A percentile compares a stretch with the other conserved stretches of the same genome.
Conservation (phyloP, 331 rosid genomes). For the Rhamnella rubrinervis region DNA sequence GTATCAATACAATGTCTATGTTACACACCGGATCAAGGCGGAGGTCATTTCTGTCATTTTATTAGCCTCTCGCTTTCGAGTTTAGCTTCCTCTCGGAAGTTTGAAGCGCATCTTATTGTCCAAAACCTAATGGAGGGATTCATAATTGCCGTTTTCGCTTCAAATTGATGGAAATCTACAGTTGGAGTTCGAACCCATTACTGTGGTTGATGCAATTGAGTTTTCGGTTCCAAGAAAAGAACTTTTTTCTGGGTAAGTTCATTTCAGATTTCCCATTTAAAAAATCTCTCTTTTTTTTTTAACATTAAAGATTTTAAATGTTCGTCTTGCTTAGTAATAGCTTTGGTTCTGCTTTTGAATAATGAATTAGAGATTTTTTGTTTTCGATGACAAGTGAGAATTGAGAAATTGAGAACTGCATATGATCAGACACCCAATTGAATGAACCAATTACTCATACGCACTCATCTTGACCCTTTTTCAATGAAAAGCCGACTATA, state of each 20-base stretch:
- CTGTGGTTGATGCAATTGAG: slow-evolving; percentile 6
- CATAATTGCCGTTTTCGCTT: not conserved
- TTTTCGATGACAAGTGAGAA: too few relatives aligned
- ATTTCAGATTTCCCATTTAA: slow-evolving; percentile 3
- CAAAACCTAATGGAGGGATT: not conserved
- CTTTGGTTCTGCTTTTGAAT: too few relatives aligned
- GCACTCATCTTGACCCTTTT: too few relatives aligned
- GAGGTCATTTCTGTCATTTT: slow-evolving; percentile 17
- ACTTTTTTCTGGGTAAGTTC: slow-evolving; percentile 14
- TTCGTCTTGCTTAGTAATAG: too few relatives aligned
- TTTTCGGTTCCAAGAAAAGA: too few relatives aligned
- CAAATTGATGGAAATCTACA: not conserved
- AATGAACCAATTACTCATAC: too few relatives aligned
- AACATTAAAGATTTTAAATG: too few relatives aligned
- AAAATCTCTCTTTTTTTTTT: not conserved
- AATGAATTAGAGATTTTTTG: too few relatives aligned
- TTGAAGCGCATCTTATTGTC: slow-evolving; percentile 3
- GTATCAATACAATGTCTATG: too few relatives aligned
- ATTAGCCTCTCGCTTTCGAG: not conserved
- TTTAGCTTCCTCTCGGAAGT: not conserved
- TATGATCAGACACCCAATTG: too few relatives aligned
- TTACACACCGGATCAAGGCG: not conserved
- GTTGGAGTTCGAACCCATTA: slow-evolving; percentile 1
- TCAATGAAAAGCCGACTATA: too few relatives aligned
- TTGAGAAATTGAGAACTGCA: too few relatives aligned